Base-by-base conservation (phyloP, 1,284 basidiomycete genomes). In the Flammula alnicola region DNA sequence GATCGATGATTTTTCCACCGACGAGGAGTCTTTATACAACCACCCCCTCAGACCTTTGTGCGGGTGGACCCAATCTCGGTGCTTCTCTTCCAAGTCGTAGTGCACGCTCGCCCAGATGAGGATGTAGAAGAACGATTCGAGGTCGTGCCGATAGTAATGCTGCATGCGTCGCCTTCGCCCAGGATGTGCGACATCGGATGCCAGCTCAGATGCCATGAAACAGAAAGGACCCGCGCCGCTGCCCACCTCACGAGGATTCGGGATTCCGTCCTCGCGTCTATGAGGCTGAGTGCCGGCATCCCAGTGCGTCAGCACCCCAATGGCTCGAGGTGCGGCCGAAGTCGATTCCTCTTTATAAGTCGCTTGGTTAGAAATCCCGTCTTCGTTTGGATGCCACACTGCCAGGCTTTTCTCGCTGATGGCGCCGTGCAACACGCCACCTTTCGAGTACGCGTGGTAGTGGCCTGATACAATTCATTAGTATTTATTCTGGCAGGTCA, bases 381-480 rank as follows among this genome's bases (percentile, higher is more conserved):
- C 30, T n/a, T 12, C 27, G 4, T 20, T 9, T 27, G 10, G 14
- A 20, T 47, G 41, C 20, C 46, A 38, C n/a, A 50, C 35, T 44
- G 47, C 51, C 17, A 56, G 42, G 19, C 52, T 53, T 23, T 43
- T 53, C 39, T 58, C 57, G 41, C 59, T 58, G n/a, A 61, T 45
- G 30, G 58, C 55, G 6, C 57, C 52, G 33, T 58, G 59, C 19
- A 61, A 26, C 12, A 53, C 45, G 3, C 33, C 40, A 2, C 39
- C 57, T 3, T 47, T 44, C 2, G 11, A 30, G 29, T 54, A 61
- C 3, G 54, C 54, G 17, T 51, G 55, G 37, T 55, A 49, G 37
- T 61, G 59, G 27, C 54, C 59, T 60, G 19, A 8, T 44, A 14
- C 29, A 17, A 17, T 16, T 7, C 35, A 16, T 40, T 25, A 25